phyloP scores from a whole-genome alignment of 2,329 filamentous ascomycete species.

The Pestalotiopsis sp. region DNA sequence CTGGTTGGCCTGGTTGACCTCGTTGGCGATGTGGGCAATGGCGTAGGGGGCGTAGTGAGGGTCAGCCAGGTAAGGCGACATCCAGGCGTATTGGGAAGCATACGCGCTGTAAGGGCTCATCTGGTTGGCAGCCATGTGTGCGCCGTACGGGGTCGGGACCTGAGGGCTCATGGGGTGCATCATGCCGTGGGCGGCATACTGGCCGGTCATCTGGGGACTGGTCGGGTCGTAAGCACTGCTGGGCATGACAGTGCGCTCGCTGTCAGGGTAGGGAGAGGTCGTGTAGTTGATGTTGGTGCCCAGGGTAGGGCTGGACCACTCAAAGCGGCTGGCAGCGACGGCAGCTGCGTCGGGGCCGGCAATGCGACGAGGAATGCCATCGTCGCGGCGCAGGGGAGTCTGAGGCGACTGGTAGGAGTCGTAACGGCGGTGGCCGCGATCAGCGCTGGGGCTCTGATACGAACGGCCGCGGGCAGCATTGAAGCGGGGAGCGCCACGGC shows the following conservation, averaged over 20 bases:
- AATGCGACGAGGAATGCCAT: neutral
- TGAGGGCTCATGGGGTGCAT: neutral
- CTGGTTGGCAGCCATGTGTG: conserved; percentile 7
- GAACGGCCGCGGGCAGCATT: neutral
- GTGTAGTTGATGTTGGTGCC: conserved; percentile 13
- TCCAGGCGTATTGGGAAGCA: conserved; percentile 19
- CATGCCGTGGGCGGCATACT: conserved; percentile 16
- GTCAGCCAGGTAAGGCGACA: conserved; percentile 27
- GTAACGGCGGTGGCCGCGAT: neutral
- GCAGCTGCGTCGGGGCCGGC: neutral
- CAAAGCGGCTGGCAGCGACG: conserved; percentile 1
- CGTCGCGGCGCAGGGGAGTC: neutral
- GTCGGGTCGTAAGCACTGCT: neutral
- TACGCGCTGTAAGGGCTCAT: conserved; percentile 16
- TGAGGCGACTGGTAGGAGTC: neutral
- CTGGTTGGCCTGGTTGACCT: neutral
- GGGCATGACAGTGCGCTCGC: neutral
- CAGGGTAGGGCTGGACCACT: conserved; percentile 1
- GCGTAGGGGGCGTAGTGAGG: conserved; percentile 15
- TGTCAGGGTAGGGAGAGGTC: conserved; percentile 11
- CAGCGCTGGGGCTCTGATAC: neutral
- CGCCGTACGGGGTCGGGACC: neutral
- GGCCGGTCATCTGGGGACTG: conserved; percentile 16
- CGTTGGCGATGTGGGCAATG: conserved; percentile 12
- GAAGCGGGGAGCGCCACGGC: conserved; percentile 7